A percentile compares a stretch with the other conserved stretches of the same genome.
Evolutionary conservation across 2,329 filamentous ascomycete genomes (phyloP).

Genomic region (Erysiphe neolycopersici): DNA sequence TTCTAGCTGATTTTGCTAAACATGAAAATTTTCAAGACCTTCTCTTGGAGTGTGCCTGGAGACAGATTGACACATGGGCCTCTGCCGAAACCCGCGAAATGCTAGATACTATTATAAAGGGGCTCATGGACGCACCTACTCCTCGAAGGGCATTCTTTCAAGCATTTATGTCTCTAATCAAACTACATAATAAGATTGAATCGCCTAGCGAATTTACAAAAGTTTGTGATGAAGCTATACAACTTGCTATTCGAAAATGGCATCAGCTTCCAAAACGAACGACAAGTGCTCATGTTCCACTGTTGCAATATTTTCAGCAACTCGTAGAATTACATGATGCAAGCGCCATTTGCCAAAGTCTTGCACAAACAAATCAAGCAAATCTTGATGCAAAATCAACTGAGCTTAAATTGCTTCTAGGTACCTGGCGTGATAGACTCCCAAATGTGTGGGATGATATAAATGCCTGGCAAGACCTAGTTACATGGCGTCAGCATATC

Average conservation of each 20-base stretch:
- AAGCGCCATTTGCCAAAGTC: slow-evolving; percentile 79
- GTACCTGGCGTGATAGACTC: slow-evolving; percentile 82
- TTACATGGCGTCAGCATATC: slow-evolving; percentile 99
- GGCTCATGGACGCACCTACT: slow-evolving; percentile 90
- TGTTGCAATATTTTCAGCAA: slow-evolving; percentile 94
- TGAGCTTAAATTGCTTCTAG: slow-evolving; percentile 78
- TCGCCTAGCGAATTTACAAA: slow-evolving; percentile 56
- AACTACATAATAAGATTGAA: slow-evolving; percentile 77
- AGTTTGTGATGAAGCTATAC: slow-evolving; percentile 87
- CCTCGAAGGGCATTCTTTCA: slow-evolving; percentile 90
- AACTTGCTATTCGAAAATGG: slow-evolving; percentile 94
- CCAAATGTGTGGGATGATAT: slow-evolving; percentile 99
- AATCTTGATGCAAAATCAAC: slow-evolving; percentile 89
- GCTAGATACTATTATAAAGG: slow-evolving; percentile 80
- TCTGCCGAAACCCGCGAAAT: slow-evolving; percentile 65
- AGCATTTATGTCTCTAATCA: slow-evolving; percentile 88
- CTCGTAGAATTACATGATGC: slow-evolving; percentile 93
- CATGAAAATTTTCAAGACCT: slow-evolving; percentile 97
- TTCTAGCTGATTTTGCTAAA: slow-evolving; percentile 89
- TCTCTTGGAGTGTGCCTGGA: slow-evolving; percentile 83
- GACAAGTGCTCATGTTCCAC: slow-evolving; percentile 81
- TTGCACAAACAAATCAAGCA: slow-evolving; percentile 53
- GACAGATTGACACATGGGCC: slow-evolving; percentile 86
- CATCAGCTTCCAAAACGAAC: slow-evolving; percentile 86
- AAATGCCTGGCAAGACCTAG: slow-evolving; percentile 93